Evolutionary conservation across 75 land plant genomes (phyloP).

Genomic region (Cupressus sempervirens): DNA sequence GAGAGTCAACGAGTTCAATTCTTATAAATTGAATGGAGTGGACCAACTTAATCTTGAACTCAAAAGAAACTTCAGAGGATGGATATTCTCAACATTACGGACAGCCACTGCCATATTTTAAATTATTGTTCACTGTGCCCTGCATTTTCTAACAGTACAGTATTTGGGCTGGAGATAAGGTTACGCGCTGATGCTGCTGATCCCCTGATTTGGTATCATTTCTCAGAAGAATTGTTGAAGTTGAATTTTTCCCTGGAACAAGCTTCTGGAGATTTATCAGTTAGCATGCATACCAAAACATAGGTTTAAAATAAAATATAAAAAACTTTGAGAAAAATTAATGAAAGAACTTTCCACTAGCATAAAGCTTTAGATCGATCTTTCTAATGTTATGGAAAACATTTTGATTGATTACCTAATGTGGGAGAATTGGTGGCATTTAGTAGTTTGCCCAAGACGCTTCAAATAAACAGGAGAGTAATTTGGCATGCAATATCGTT

Average conservation of each 20-base stretch:
- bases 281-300: not conserved
- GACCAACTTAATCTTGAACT: not conserved
- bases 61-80: conserved; percentile 3
- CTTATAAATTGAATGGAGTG: not conserved
- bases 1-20: not conserved
- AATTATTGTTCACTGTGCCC: too few relatives aligned
- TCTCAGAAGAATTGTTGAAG: not conserved
- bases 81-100: not conserved
- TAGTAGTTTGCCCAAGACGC: too few relatives aligned
- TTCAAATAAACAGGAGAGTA: too few relatives aligned
- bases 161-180: not conserved
- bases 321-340: not conserved
- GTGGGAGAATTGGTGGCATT: too few relatives aligned
- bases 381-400: too few relatives aligned
- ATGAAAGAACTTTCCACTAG: too few relatives aligned
- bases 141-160: conserved; percentile 1
- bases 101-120: too few relatives aligned
- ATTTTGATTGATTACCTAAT: too few relatives aligned
- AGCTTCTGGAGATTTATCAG: not conserved
- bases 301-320: not conserved
- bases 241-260: conserved; percentile 6
- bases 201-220: not conserved
- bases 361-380: too few relatives aligned
- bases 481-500: too few relatives aligned
- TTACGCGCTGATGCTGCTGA: not conserved